These are phyloP conservation scores for Lepidium campestre DNA, from an alignment of 441 rosid genomes.

Conservation along the genomic window DNA sequence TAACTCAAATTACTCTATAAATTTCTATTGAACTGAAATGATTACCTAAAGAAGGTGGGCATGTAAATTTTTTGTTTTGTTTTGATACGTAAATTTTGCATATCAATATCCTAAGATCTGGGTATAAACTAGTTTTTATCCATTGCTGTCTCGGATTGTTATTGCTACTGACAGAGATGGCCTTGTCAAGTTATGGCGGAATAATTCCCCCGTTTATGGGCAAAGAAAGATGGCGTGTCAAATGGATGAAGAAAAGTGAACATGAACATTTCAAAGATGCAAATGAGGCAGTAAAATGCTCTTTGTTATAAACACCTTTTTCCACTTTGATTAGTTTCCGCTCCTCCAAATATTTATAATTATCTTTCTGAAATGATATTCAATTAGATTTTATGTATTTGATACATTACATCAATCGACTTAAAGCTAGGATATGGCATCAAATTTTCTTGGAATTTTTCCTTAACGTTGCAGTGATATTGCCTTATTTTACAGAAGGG, in stretches of 20 bases:
- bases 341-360: not conserved
- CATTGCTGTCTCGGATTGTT: conserved; percentile 73
- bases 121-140: conserved; percentile 4
- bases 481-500: conserved; percentile 77
- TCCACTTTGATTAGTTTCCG: not conserved
- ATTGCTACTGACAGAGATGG: conserved; percentile 95
- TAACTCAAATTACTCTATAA: too few species aligned
- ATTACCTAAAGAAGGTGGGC: too few species aligned
- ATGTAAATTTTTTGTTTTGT: conserved; percentile 23
- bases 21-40: too few species aligned
- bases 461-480: conserved; percentile 53
- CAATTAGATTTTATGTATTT: not conserved
- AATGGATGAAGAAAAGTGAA: conserved; percentile 75
- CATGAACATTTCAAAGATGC: conserved; percentile 71
- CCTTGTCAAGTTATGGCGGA: conserved; percentile 98
- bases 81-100: not conserved
- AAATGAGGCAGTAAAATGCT: too few species aligned
- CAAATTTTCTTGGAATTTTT: not conserved
- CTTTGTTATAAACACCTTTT: too few species aligned
- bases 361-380: not conserved
- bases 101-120: not conserved
- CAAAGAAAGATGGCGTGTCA: conserved; percentile 97
- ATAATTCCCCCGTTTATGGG: too few species aligned
- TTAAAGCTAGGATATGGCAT: not conserved
- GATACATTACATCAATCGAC: not conserved